Percentiles rank a stretch among this genome's conserved stretches.
Conservation (phyloP, 495 filamentous ascomycete genomes). For the Annulohypoxylon nitens region DNA sequence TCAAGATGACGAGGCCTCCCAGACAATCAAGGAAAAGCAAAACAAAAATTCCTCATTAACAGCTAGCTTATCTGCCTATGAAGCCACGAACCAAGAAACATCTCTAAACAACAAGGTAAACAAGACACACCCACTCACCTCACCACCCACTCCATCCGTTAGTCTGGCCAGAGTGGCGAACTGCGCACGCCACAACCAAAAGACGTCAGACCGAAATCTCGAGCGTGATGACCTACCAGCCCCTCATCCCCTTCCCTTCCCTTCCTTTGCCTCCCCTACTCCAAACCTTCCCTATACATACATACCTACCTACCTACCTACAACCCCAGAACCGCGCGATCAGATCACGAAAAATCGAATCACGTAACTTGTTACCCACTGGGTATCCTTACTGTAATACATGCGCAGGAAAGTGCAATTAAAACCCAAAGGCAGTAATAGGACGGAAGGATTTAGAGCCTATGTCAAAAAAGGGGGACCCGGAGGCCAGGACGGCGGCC, state of each 20-base stretch:
- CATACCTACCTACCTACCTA: not conserved
- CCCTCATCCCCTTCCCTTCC: slow-evolving; percentile 4
- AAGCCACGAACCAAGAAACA: not conserved
- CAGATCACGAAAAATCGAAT: not conserved
- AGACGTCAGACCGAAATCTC: slow-evolving; percentile 22
- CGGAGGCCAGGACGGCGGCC: slow-evolving; percentile 1
- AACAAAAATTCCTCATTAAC: not conserved
- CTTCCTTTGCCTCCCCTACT: too few relatives aligned
- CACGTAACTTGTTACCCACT: too few relatives aligned
- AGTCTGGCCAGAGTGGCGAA: slow-evolving; percentile 44
- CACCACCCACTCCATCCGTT: slow-evolving; percentile 19
- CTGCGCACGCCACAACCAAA: slow-evolving; percentile 29
- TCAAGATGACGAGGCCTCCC: slow-evolving; percentile 13
- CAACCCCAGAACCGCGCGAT: not conserved
- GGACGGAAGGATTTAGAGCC: not conserved
- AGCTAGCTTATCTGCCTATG: not conserved
- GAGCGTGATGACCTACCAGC: slow-evolving; percentile 24
- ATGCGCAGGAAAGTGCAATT: not conserved
- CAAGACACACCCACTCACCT: slow-evolving; percentile 7
- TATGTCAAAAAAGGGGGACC: not conserved
- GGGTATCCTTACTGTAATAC: too few relatives aligned
- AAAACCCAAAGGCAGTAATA: not conserved
- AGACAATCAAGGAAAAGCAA: not conserved
- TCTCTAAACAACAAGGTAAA: not conserved
- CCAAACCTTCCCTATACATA: not conserved